These are phyloP conservation scores for Tetrahymena elliotti DNA, from an alignment of 73 alveolate genomes.

Conservation along the genomic window DNA sequence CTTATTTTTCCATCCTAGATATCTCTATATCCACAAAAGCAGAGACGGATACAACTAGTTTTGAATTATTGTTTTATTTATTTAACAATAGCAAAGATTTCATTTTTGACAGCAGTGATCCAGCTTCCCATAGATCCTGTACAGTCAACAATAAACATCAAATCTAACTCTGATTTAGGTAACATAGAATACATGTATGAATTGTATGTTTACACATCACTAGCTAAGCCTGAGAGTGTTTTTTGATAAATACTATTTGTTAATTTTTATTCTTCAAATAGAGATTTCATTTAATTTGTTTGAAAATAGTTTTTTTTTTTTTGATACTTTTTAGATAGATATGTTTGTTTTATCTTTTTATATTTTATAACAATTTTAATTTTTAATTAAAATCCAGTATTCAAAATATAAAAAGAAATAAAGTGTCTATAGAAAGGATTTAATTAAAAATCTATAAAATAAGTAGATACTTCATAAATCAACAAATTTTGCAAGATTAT, in stretches of 20 bases:
- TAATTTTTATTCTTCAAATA: neutral
- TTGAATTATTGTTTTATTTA: constrained; percentile 27
- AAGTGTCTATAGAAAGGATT: neutral
- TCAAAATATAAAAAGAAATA: too few relatives aligned
- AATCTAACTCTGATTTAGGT: constrained; percentile 23
- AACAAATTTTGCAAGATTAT: too few relatives aligned
- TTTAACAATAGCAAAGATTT: constrained; percentile 29
- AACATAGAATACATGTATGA: neutral
- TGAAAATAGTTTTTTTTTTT: neutral
- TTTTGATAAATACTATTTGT: neutral
- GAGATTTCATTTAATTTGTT: neutral
- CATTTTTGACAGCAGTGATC: constrained; percentile 43
- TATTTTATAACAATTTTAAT: too few relatives aligned
- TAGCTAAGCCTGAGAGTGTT: neutral
- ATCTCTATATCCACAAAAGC: constrained; percentile 61
- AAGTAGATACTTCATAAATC: neutral
- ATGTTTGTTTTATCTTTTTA: too few relatives aligned
- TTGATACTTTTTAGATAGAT: neutral
- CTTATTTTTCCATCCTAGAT: neutral
- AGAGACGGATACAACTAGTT: constrained; percentile 39
- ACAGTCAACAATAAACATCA: constrained; percentile 54
- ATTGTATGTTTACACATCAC: neutral
- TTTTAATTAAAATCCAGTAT: too few relatives aligned
- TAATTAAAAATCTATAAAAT: neutral
- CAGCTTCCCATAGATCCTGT: constrained; percentile 65